Conservation (phyloP, 2,329 filamentous ascomycete genomes). For the Bipolaris victoriae region DNA sequence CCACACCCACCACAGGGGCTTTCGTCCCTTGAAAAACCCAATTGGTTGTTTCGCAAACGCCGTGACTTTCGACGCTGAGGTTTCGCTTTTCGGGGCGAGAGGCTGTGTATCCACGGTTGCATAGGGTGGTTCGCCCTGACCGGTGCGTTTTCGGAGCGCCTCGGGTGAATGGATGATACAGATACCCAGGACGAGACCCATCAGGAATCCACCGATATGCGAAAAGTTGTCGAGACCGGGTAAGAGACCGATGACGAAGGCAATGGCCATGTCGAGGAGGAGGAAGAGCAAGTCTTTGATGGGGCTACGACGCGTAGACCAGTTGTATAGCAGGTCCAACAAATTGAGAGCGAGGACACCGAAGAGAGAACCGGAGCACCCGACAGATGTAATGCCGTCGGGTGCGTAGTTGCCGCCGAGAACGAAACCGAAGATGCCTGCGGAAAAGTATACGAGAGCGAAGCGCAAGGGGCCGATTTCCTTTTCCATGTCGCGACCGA, state of each 20-base stretch:
- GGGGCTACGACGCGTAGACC: slow-evolving; percentile 78
- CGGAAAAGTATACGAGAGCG: slow-evolving; percentile 84
- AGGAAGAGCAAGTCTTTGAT: slow-evolving; percentile 88
- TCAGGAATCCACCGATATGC: slow-evolving; percentile 94
- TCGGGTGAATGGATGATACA: slow-evolving; percentile 89
- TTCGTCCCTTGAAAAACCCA: slow-evolving; percentile 89
- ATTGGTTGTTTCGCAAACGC: slow-evolving; percentile 58
- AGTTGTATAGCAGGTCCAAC: slow-evolving; percentile 91
- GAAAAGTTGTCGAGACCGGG: slow-evolving; percentile 96
- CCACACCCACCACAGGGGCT: slow-evolving; percentile 96
- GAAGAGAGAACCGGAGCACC: slow-evolving; percentile 88
- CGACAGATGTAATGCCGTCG: slow-evolving; percentile 77
- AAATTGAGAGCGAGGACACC: slow-evolving; percentile 88
- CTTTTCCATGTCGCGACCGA: slow-evolving; percentile 91
- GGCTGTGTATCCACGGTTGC: slow-evolving; percentile 61
- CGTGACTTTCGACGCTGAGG: slow-evolving; percentile 34
- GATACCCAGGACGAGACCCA: slow-evolving; percentile 86
- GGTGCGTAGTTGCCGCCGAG: slow-evolving; percentile 93
- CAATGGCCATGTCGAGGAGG: slow-evolving; percentile 81
- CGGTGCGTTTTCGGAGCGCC: slow-evolving; percentile 74
- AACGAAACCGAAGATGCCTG: slow-evolving; percentile 95
- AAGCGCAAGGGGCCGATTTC: slow-evolving; percentile 89
- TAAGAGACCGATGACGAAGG: slow-evolving; percentile 88
- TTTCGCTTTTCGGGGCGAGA: slow-evolving; percentile 22
- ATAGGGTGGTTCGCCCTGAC: slow-evolving; percentile 72